A percentile compares a stretch with the other conserved stretches of the same genome.
These are phyloP conservation scores for Verticillium albo-atrum DNA, from an alignment of 2,329 filamentous ascomycete species.

Conservation along the genomic window DNA sequence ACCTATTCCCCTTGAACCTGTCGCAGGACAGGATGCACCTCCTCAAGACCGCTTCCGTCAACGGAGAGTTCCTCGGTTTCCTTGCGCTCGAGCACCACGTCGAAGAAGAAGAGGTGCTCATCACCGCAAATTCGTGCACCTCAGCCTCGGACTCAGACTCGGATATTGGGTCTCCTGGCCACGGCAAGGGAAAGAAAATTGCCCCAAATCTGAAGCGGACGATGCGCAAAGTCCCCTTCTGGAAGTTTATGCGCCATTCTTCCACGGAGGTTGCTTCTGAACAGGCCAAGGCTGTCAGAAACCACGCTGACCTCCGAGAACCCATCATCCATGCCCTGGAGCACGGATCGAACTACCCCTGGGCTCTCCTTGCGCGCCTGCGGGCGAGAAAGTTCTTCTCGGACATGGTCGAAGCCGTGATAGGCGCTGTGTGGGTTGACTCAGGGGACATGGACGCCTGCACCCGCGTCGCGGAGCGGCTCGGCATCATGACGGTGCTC, in stretches of 20 bases:
- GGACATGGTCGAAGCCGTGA: conserved; percentile 74
- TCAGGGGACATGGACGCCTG: conserved; percentile 60
- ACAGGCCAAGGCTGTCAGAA: conserved; percentile 36
- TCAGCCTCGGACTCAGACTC: neutral
- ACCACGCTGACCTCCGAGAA: conserved; percentile 43
- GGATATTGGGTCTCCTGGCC: neutral
- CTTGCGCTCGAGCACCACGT: conserved; percentile 56
- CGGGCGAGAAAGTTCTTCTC: conserved; percentile 73
- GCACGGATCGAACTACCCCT: conserved; percentile 61
- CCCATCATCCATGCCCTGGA: conserved; percentile 47
- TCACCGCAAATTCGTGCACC: neutral
- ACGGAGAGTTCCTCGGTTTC: conserved; percentile 76
- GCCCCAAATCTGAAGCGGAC: conserved; percentile 9
- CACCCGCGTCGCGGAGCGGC: conserved; percentile 50
- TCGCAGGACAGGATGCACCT: conserved; percentile 64
- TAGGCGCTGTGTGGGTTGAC: conserved; percentile 85
- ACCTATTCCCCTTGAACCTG: conserved; percentile 47
- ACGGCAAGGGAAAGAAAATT: neutral
- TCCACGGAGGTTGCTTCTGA: conserved; percentile 40
- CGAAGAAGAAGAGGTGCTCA: conserved; percentile 13
- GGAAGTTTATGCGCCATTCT: conserved; percentile 64
- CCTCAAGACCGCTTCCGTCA: conserved; percentile 71
- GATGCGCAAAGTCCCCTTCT: conserved; percentile 43
- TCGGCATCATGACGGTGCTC: conserved; percentile 64
- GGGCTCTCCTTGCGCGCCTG: conserved; percentile 64